phyloP scores from a whole-genome alignment of 768 basidiomycete species.

The Leccinum ochraceum region DNA sequence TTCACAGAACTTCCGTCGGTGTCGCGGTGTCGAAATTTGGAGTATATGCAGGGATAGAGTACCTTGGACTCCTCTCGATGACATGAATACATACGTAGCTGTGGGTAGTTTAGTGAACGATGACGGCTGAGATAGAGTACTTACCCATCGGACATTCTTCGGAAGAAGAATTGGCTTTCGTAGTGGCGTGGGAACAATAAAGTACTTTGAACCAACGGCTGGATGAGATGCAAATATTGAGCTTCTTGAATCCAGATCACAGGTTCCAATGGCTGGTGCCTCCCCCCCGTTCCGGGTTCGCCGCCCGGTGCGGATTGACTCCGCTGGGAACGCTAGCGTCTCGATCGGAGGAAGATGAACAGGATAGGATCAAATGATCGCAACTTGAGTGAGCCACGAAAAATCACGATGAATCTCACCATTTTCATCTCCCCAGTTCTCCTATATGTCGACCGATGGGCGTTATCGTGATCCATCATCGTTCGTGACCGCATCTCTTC shows the following conservation, averaged over 20 bases:
- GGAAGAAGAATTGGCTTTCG: background rate
- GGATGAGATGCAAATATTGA: background rate
- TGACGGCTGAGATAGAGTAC: background rate
- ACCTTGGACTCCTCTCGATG: background rate
- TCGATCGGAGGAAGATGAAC: slow-evolving; percentile 11
- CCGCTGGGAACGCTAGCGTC: slow-evolving; percentile 16
- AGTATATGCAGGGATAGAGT: background rate
- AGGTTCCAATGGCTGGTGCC: background rate
- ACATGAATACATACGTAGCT: background rate
- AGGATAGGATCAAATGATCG: slow-evolving; percentile 1
- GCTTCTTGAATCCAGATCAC: background rate
- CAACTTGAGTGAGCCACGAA: slow-evolving; percentile 5
- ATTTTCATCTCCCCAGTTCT: background rate
- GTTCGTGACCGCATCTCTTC: background rate
- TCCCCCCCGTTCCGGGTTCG: slow-evolving; percentile 9
- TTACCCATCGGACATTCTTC: background rate
- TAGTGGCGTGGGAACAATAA: background rate
- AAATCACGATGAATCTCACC: background rate
- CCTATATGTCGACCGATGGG: background rate
- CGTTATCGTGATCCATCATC: slow-evolving; percentile 4
- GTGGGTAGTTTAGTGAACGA: background rate
- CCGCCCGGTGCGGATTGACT: slow-evolving; percentile 3
- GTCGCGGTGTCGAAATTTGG: background rate
- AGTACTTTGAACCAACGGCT: background rate
- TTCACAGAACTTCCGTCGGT: background rate